These are phyloP conservation scores for Adansonia grandidieri DNA, from an alignment of 441 rosid genomes.

Conservation along the genomic window DNA sequence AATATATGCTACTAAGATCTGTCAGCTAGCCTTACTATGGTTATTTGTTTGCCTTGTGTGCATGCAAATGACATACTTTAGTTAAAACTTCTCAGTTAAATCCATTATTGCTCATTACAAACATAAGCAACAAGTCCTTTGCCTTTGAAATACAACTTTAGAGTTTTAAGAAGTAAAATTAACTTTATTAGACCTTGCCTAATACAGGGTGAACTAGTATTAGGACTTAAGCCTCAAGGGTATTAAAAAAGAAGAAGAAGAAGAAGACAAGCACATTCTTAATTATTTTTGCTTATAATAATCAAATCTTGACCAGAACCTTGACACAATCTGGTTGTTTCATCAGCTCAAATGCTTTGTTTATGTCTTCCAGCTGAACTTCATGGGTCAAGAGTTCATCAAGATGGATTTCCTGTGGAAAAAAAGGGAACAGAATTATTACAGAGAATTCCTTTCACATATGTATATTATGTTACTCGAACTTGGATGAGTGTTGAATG, in stretches of 20 bases:
- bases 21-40: no score
- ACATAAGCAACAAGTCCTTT: no score
- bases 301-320: constrained; percentile 43
- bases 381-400: constrained; percentile 45
- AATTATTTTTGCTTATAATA: neutral
- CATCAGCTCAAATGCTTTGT: constrained; percentile 36
- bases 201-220: no score
- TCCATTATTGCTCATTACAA: no score
- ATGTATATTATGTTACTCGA: neutral
- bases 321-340: constrained; percentile 45
- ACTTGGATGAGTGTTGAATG: no score
- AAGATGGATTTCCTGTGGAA: constrained; percentile 40
- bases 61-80: no score
- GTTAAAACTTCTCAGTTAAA: no score
- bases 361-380: constrained; percentile 38
- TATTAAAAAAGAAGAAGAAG: neutral
- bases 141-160: no score
- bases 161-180: no score
- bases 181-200: no score
- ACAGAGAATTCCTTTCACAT: neutral
- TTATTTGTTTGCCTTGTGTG: no score
- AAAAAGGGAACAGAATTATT: neutral
- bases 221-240: neutral
- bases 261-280: neutral
- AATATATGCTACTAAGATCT: no score